Percentiles rank a stretch among this genome's conserved stretches.
These are phyloP conservation scores for Quercus wislizeni DNA, from an alignment of 306 rosid species.

Conservation along the genomic window DNA sequence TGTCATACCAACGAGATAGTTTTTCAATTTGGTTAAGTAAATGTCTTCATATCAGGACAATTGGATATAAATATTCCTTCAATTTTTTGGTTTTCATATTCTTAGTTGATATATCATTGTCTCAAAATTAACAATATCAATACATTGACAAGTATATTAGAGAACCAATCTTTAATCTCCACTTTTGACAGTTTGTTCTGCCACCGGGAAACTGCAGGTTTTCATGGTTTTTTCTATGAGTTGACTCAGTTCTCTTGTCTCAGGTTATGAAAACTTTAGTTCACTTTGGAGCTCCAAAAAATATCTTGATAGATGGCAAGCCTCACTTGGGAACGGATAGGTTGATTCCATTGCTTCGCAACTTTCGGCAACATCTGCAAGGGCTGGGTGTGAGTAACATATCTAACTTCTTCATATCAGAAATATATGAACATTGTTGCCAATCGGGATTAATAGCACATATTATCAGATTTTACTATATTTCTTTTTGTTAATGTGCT, in stretches of 20 bases:
- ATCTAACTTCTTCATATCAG: slow-evolving; percentile 15
- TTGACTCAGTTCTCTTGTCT: slow-evolving; percentile 20
- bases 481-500: slow-evolving; percentile 19
- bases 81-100: neutral
- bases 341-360: slow-evolving; percentile 90
- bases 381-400: slow-evolving; percentile 76
- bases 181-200: neutral
- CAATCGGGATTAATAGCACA: slow-evolving; percentile 17
- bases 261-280: slow-evolving; percentile 93
- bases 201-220: neutral
- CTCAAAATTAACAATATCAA: neutral
- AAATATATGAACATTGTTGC: slow-evolving; percentile 8
- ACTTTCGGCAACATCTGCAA: slow-evolving; percentile 77
- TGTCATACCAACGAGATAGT: neutral
- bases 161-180: neutral
- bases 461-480: slow-evolving; percentile 16
- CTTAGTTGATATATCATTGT: neutral
- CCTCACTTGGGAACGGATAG: slow-evolving; percentile 98
- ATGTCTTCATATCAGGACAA: neutral
- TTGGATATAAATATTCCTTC: neutral
- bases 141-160: neutral
- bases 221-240: slow-evolving; percentile 3
- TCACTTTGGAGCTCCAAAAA: slow-evolving; percentile 87
- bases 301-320: slow-evolving; percentile 79
- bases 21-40: neutral